Conservation (phyloP, 2,329 filamentous ascomycete genomes). For the Monosporascus sp. region DNA sequence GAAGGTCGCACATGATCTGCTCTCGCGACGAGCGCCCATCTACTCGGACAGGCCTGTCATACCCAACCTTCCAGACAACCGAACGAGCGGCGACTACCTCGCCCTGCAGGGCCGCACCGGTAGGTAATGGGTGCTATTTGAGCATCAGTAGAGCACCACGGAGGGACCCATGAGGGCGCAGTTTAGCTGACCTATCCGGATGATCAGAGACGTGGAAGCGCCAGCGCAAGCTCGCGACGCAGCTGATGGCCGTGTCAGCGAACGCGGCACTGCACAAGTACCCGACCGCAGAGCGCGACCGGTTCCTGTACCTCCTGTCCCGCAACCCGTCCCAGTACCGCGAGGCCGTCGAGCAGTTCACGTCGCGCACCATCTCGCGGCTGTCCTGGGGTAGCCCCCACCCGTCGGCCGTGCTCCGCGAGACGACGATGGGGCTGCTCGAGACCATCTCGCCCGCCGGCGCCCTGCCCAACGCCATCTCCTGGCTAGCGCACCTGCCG, state of each 20-base stretch:
- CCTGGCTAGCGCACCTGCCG: conserved; percentile 35
- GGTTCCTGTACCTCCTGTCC: conserved; percentile 38
- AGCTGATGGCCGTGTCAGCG: conserved; percentile 35
- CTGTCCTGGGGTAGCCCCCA: conserved; percentile 41
- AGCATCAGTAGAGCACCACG: not conserved
- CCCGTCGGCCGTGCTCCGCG: conserved; percentile 33
- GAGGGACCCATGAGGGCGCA: too few species aligned
- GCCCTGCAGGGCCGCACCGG: conserved; percentile 39
- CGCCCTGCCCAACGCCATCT: conserved; percentile 36
- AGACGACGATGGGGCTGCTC: conserved; percentile 41
- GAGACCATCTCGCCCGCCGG: conserved; percentile 41
- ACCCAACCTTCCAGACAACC: conserved; percentile 41
- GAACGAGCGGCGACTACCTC: conserved; percentile 42
- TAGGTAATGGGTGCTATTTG: conserved; percentile 10
- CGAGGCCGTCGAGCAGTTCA: conserved; percentile 43
- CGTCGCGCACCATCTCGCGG: conserved; percentile 38
- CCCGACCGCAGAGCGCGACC: conserved; percentile 38
- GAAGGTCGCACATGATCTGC: conserved; percentile 38
- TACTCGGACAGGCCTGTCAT: conserved; percentile 45
- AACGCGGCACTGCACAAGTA: conserved; percentile 36
- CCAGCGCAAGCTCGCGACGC: conserved; percentile 40
- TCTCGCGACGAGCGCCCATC: conserved; percentile 35
- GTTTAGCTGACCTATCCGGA: too few species aligned
- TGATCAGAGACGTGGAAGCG: conserved; percentile 40
- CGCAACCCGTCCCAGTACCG: conserved; percentile 36